Evolutionary conservation across 129 eudicot species (phyloP).

Genomic region (Chrysanthemum seticuspe): DNA sequence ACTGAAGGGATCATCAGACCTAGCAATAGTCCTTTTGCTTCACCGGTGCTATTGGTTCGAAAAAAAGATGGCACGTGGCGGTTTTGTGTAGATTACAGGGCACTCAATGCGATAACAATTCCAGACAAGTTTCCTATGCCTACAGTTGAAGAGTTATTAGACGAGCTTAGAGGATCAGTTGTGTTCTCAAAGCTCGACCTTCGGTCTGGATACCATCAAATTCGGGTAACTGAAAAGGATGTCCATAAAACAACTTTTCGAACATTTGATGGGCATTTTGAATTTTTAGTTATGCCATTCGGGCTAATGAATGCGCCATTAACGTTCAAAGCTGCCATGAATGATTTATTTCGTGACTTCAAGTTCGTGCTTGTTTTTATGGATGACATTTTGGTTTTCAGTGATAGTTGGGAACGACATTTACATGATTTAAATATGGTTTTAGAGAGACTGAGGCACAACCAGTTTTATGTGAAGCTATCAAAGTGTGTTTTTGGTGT

Average conservation of each 20-base stretch:
- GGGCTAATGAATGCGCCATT: not conserved
- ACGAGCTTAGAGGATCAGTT: not conserved
- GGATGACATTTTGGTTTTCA: not conserved
- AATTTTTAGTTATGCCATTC: not conserved
- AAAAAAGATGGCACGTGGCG: not conserved
- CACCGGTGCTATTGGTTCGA: not conserved
- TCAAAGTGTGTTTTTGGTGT: not conserved
- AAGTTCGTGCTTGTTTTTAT: not conserved
- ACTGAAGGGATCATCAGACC: not conserved
- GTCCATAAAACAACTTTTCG: not conserved
- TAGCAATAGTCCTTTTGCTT: not conserved
- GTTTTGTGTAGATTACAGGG: not conserved
- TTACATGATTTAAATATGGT: not conserved
- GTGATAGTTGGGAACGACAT: not conserved
- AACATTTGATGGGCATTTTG: not conserved
- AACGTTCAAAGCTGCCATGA: not conserved
- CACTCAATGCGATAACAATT: not conserved
- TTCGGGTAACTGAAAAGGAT: not conserved
- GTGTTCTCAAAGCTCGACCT: not conserved
- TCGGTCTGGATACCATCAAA: not conserved
- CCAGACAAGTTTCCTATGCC: not conserved
- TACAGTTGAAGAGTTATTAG: not conserved
- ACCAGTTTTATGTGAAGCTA: not conserved
- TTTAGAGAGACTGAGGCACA: not conserved
- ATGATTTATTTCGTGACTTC: not conserved